Conservation (phyloP, 2,329 filamentous ascomycete genomes). For the Pseudogymnoascus sp. region DNA sequence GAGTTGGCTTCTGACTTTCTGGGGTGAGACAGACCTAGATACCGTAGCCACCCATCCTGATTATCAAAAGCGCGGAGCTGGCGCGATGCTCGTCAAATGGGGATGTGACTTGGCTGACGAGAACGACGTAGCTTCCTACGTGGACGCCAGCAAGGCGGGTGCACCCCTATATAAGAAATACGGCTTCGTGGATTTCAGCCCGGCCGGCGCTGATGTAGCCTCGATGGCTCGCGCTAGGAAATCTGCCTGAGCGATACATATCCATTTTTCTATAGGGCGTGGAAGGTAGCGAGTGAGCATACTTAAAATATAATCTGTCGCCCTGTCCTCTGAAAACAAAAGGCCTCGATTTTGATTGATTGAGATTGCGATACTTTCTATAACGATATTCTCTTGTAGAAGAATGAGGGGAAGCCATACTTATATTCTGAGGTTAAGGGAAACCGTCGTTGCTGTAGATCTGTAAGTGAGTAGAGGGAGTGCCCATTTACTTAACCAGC, state of each 20-base stretch:
- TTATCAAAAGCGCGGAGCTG: constrained; percentile 20
- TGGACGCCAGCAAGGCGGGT: not conserved
- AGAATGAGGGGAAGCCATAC: not conserved
- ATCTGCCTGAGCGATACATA: not conserved
- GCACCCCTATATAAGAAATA: not conserved
- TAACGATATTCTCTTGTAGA: not conserved
- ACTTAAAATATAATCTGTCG: not conserved
- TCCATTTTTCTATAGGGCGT: not conserved
- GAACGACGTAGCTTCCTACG: not conserved
- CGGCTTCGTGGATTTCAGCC: not conserved
- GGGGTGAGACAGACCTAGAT: constrained; percentile 18
- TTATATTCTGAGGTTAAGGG: not conserved
- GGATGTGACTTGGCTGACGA: constrained; percentile 13
- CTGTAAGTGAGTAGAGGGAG: not conserved
- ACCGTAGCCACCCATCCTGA: constrained; percentile 21
- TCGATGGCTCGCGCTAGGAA: not conserved
- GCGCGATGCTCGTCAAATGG: constrained; percentile 20
- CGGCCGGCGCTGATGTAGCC: not conserved
- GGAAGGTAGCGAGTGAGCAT: not conserved
- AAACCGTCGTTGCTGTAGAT: not conserved
- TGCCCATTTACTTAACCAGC: no score
- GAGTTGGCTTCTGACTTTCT: not conserved
- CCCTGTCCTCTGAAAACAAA: not conserved
- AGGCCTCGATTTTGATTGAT: not conserved
- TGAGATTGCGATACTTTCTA: not conserved